Percentiles rank a stretch among this genome's conserved stretches.
Evolutionary conservation across 768 basidiomycete genomes (phyloP).

Genomic region (Leccinellum albellum): DNA sequence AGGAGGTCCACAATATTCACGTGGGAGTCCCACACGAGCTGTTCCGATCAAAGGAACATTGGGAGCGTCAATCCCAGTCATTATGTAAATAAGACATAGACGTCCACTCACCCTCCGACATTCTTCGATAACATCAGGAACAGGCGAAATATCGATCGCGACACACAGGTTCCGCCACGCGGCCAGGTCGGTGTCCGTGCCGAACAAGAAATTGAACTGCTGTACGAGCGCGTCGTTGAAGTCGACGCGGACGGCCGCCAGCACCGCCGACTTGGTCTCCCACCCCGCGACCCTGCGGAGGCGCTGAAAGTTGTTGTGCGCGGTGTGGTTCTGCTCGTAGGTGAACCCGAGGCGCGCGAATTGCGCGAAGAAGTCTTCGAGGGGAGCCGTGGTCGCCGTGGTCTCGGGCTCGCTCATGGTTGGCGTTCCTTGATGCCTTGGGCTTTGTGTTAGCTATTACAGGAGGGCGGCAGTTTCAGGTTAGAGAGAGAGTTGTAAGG

Average conservation of each 20-base stretch:
- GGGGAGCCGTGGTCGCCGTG: slow-evolving; percentile 12
- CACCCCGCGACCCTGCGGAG: slow-evolving; percentile 7
- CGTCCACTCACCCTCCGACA: slow-evolving; percentile 15
- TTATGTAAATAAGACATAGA: not conserved
- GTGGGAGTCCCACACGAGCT: slow-evolving; percentile 26
- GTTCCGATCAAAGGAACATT: not conserved
- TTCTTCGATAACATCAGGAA: slow-evolving; percentile 14
- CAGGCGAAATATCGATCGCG: slow-evolving; percentile 18
- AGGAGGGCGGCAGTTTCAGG: not conserved
- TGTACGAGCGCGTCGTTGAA: slow-evolving; percentile 22
- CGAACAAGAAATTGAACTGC: slow-evolving; percentile 26
- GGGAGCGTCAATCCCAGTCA: not conserved
- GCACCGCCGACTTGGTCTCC: not conserved
- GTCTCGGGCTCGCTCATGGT: not conserved
- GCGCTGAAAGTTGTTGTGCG: slow-evolving; percentile 19
- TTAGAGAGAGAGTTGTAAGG: not conserved
- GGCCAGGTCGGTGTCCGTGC: slow-evolving; percentile 12
- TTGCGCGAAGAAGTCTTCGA: slow-evolving; percentile 23
- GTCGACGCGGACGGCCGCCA: not conserved
- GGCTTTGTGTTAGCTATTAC: not conserved
- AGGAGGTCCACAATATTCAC: slow-evolving; percentile 37
- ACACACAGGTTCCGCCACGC: slow-evolving; percentile 27
- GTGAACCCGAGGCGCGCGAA: slow-evolving; percentile 15
- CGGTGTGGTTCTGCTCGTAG: slow-evolving; percentile 12
- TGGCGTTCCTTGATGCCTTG: not conserved